Base-by-base conservation (phyloP, 2,329 filamentous ascomycete genomes). In the Xylariales sp. region DNA sequence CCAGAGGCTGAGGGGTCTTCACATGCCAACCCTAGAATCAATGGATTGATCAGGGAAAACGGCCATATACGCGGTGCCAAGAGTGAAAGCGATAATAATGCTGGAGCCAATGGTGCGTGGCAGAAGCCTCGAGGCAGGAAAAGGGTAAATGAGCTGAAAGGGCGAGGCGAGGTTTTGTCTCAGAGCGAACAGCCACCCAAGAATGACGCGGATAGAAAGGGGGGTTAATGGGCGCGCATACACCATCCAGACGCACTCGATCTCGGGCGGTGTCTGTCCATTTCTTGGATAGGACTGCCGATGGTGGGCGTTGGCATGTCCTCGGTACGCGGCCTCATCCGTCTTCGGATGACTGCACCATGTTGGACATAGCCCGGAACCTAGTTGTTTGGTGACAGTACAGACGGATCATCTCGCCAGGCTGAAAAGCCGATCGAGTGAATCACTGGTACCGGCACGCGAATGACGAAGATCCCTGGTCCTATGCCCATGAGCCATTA, bases 201-300 rank as follows among this genome's bases (percentile, higher is more conserved):
- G 77, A 84, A 88, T 61, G 85, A 86, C 12, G 85, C 84, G 1
- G 88, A 90, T 67, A 85, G 89, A 66, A 90, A 90, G 73, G 89
- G 89, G 1, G 89, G 89, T 56, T 90, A 81, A 85, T 48, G 39
- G 14, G 52, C 28, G 49, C 32, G 49, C 32, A n/a, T 18, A 53
- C 43, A n/a, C 52, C 62, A 58, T 49, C 58, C 48, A 52, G n/a
- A 28, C 57, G 30, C 43, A 34, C 62, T 64, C 69, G 28, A 65
- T 67, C 52, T 52, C 43, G 32, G 64, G 59, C 61, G 59, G 61
- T 52, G 50, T 56, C n/a, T 64, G 53, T 70, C 69, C 68, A 56
- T 61, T 72, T 74, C 67, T 76, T 76, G 76, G 73, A 77, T 77
- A 77, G 65, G 62, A 68, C 55, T 55, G 56, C 55, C 52, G 57